Base-by-base conservation (phyloP, 352 stramenopile species). In the Phytophthora vignae region DNA sequence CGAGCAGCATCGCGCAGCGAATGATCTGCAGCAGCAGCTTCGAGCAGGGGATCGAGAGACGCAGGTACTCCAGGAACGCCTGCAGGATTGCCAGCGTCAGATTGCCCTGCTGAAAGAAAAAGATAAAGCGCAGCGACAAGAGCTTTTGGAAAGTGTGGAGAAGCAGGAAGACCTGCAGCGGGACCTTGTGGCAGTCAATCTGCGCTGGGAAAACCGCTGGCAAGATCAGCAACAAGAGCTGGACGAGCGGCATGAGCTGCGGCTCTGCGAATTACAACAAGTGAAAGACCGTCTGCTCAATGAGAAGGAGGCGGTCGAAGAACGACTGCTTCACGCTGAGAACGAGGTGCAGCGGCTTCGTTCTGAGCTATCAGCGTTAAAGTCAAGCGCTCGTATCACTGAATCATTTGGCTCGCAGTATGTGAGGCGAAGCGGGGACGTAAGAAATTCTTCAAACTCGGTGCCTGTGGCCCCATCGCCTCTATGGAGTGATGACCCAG, bases 181-280 rank as follows among this genome's bases (percentile, higher is more conserved):
- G 1, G 79, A 93, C n/a, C 67, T 91, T 44, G 74, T 91, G 19
- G 81, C 81, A 6, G 58, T 84, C n/a, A 90, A 88, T 44, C 36
- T 92, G n/a, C 74, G 82, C 25, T 91, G 83, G 81, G 86, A 92
- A 49, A 90, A 88, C 44, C 88, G 85, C 54, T 85, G 82, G 78
- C 79, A 90, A 69, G 82, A 90, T 14, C 69, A 89, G 46, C 77
- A 95, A 60, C 76, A 88, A 60, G 82, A 91, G 29, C 50, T 89
- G 11, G 76, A 74, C 10, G 64, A 69, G 10, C 76, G 74, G 2
- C 76, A 84, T 29, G 83, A 92, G 19, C 38, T 90, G 11, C 79
- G 79, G 12, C 42, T 89, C 0, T 69, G 83, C 10, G 88, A 95
- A 49, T 49, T 90, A 19, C 74, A 90, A 56, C 79, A 91, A 19